Evolutionary conservation across 1,284 basidiomycete species (phyloP).

Genomic region (Chondrostereum purpureum): DNA sequence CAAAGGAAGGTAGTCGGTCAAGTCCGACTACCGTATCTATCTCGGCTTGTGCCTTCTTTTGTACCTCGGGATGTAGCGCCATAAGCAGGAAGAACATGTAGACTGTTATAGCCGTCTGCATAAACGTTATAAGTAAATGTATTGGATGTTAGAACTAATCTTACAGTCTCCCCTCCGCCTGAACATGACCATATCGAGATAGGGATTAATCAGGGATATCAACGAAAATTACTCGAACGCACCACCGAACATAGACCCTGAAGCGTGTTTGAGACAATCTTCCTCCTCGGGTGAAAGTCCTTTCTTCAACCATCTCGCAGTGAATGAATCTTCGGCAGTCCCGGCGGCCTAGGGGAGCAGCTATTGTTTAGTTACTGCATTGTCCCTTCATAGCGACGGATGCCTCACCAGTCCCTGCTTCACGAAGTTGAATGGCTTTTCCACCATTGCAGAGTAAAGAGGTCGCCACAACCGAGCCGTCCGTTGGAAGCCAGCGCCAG

Average conservation of each 20-base stretch:
- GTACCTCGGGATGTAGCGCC: constrained; percentile 1
- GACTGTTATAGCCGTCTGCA: background rate
- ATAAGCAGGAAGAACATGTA: constrained; percentile 5
- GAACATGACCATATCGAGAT: background rate
- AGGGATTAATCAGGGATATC: too few relatives aligned
- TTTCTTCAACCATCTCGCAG: constrained; percentile 3
- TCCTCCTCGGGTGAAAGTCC: background rate
- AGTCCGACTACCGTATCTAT: background rate
- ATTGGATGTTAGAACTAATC: background rate
- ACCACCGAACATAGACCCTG: background rate
- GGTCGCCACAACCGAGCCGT: constrained; percentile 15
- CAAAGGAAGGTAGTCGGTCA: constrained; percentile 1
- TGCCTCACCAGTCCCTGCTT: constrained; percentile 17
- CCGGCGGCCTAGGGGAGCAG: constrained; percentile 11
- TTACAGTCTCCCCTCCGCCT: background rate
- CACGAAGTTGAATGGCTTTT: constrained; percentile 18
- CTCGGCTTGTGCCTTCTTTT: constrained; percentile 2
- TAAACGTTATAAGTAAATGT: background rate
- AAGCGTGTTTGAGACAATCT: background rate
- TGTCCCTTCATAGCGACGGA: too few relatives aligned
- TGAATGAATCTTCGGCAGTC: constrained; percentile 16
- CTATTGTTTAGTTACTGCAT: background rate
- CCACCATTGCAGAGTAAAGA: constrained; percentile 13
- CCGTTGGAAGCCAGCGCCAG: constrained; percentile 21
- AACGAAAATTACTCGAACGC: too few relatives aligned